phyloP scores from a whole-genome alignment of 352 stramenopile species.

The Proteromonas lacertae region DNA sequence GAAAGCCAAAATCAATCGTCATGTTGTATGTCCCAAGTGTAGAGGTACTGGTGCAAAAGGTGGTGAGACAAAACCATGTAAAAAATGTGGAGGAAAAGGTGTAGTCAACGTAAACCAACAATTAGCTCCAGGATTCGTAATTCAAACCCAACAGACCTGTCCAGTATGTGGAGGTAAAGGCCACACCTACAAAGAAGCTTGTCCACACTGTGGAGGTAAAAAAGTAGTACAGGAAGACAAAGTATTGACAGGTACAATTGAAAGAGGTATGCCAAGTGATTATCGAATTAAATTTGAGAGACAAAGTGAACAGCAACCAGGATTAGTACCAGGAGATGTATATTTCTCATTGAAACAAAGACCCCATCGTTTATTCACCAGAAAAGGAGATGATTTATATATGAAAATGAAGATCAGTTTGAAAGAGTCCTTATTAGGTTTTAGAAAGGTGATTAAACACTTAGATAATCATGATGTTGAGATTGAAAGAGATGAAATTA shows the following conservation, averaged over 20 bases:
- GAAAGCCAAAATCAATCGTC: slow-evolving; percentile 57
- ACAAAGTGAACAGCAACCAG: slow-evolving; percentile 19
- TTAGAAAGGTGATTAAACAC: slow-evolving; percentile 33
- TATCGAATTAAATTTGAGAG: slow-evolving; percentile 62
- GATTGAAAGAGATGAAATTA: slow-evolving; percentile 28
- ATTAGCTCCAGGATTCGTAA: slow-evolving; percentile 40
- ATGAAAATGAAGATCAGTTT: slow-evolving; percentile 58
- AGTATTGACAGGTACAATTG: slow-evolving; percentile 67
- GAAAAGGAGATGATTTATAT: slow-evolving; percentile 50
- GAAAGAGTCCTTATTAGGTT: slow-evolving; percentile 56
- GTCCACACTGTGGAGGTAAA: slow-evolving; percentile 51
- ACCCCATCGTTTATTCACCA: slow-evolving; percentile 35
- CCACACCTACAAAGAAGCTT: slow-evolving; percentile 40
- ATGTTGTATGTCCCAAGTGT: slow-evolving; percentile 50
- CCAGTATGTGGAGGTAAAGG: slow-evolving; percentile 37
- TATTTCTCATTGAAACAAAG: slow-evolving; percentile 37
- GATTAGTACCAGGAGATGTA: slow-evolving; percentile 44
- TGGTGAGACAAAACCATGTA: slow-evolving; percentile 43
- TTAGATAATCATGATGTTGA: slow-evolving; percentile 39
- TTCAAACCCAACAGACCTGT: slow-evolving; percentile 38
- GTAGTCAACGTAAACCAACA: slow-evolving; percentile 36
- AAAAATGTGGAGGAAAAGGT: slow-evolving; percentile 63
- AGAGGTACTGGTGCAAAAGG: background rate
- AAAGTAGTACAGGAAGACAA: slow-evolving; percentile 68
- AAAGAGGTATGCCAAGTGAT: slow-evolving; percentile 57